phyloP scores from a whole-genome alignment of 331 rosid genomes.

The Pyracantha coccinea region DNA sequence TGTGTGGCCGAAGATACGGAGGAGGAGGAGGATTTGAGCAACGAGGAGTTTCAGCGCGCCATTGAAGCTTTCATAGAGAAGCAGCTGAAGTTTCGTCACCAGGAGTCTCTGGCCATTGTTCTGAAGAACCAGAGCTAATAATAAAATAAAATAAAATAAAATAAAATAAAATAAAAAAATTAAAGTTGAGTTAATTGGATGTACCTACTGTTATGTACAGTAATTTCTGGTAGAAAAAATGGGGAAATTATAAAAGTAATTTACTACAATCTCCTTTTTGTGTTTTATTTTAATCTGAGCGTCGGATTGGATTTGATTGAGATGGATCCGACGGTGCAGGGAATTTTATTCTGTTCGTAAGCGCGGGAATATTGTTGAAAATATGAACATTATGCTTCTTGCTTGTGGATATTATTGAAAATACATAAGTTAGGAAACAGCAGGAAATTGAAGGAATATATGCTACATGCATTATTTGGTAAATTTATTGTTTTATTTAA shows the following conservation, averaged over 20 bases:
- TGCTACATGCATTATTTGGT: no score
- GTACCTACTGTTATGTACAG: background rate
- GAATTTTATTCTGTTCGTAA: background rate
- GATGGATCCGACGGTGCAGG: background rate
- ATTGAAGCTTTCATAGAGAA: slow-evolving; percentile 72
- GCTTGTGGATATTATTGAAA: no score
- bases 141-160: background rate
- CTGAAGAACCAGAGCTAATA: slow-evolving; percentile 17
- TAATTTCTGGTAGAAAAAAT: background rate
- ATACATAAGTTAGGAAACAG: no score
- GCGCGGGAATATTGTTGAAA: background rate
- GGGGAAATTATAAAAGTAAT: background rate
- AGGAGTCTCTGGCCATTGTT: slow-evolving; percentile 40
- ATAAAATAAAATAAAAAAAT: background rate
- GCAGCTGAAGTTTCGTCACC: slow-evolving; percentile 53
- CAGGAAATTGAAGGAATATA: no score
- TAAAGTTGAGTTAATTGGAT: background rate
- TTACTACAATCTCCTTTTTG: background rate
- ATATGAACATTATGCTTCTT: background rate
- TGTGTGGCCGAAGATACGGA: background rate
- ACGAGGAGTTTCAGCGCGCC: slow-evolving; percentile 62
- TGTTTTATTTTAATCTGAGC: background rate
- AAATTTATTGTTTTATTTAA: background rate
- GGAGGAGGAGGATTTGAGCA: slow-evolving; percentile 43
- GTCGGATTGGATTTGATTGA: background rate